Evolutionary conservation across 306 rosid species (phyloP).

Genomic region (Rosa rugosa): DNA sequence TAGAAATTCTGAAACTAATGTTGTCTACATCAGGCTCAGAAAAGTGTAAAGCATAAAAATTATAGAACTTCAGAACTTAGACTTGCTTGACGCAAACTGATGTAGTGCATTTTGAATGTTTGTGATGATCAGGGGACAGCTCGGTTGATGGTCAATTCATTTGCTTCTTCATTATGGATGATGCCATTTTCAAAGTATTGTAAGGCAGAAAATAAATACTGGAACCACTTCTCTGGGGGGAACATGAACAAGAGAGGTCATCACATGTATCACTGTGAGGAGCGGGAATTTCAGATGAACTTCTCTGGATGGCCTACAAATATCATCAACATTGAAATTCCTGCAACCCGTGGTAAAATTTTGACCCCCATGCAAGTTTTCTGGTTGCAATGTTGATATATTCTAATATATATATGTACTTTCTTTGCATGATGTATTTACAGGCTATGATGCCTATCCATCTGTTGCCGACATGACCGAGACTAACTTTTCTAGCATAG

Average conservation of each 20-base stretch:
- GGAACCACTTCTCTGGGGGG: constrained; percentile 62
- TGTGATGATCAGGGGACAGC: constrained; percentile 92
- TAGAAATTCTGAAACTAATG: not conserved
- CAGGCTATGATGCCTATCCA: constrained; percentile 82
- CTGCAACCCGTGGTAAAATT: constrained; percentile 62
- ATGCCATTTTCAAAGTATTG: constrained; percentile 93
- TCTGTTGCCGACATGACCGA: constrained; percentile 55
- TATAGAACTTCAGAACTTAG: not conserved
- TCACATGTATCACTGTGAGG: constrained; percentile 72
- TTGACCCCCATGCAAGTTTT: constrained; percentile 25
- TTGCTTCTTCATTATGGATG: constrained; percentile 94
- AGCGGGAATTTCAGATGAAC: constrained; percentile 53
- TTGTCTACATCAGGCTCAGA: not conserved
- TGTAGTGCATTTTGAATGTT: constrained; percentile 30
- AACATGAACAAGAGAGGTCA: constrained; percentile 29
- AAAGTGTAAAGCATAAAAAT: not conserved
- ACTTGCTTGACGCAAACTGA: not conserved
- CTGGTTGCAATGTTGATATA: constrained; percentile 19
- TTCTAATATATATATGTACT: constrained; percentile 18
- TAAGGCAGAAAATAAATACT: constrained; percentile 60
- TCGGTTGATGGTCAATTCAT: constrained; percentile 85
- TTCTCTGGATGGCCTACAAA: constrained; percentile 96
- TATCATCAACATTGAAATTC: constrained; percentile 84
- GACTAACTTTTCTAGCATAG: constrained; percentile 68
- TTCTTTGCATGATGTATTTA: constrained; percentile 23